Evolutionary conservation across 1,139 yeast species (phyloP), one percentile per base, ranked within the genome.

Genomic region (Taphrina communis): DNA sequence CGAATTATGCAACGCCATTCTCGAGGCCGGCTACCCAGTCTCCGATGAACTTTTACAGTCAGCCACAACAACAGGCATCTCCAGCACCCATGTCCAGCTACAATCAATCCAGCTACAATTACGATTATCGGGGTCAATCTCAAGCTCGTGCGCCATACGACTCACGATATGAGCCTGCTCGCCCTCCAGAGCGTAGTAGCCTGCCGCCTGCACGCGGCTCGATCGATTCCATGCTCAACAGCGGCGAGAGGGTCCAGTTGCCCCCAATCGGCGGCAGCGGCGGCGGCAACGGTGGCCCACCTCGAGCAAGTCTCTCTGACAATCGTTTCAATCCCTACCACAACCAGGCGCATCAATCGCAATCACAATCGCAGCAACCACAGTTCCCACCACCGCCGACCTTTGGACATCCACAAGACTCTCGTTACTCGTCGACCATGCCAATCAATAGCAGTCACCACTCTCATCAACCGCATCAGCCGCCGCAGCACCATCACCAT

Each of bases 221-320:
- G 6, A 58, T 58, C n/a, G 62, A 46, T 14, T 58, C 62, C n/a
- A 58, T 58, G 62, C 62, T 58, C 52, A 58, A 58, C 42, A 58
- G 62, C 42, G 62, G 62, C 53, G 62, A 58, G 31, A 52, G 62
- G 7, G 62, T 58, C 1, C 52, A 44, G 21, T 58, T 58, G 42
- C 62, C 62, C 1, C 62, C 62, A 3, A 58, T 58, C 41, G 46
- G 50, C 9, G 58, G 58, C 11, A 35, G 48, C 17, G 14, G 31
- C 19, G 31, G 31, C 31, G 4, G 31, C 31, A 25, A 4, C 31
- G 31, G 31, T 25, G 31, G 31, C 31, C 4, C 4, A 25, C 31
- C 31, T 25, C n/a, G 52, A n/a, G 25, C 17, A 9, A 41, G 53
- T 31, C 52, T 21, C 14, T 31, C 51, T 5, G 62, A 58, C 35